Percentiles rank a stretch among this genome's conserved stretches.
Conservation (phyloP, 2,329 filamentous ascomycete species). For the Fusarium decemcellulare region DNA sequence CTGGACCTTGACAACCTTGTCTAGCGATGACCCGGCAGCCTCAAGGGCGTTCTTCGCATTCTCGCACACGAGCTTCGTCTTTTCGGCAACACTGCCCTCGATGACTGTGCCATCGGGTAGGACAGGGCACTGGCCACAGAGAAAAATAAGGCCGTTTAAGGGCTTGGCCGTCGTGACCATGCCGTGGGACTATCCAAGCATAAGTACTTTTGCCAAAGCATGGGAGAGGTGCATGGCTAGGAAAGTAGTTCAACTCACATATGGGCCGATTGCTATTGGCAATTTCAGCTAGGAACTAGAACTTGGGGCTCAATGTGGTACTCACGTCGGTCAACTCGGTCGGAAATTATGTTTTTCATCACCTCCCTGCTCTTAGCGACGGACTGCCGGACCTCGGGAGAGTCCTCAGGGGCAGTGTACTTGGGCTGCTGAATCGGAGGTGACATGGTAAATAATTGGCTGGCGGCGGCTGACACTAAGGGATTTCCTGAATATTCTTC, state of each 20-base stretch:
- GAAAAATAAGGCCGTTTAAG: slow-evolving; percentile 1
- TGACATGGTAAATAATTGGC: background rate
- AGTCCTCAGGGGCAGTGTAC: slow-evolving; percentile 1
- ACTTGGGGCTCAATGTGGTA: background rate
- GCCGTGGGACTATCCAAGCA: background rate
- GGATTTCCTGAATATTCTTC: too few species aligned
- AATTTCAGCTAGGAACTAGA: background rate
- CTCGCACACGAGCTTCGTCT: slow-evolving; percentile 5
- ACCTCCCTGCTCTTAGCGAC: background rate
- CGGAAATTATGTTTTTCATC: slow-evolving; percentile 1
- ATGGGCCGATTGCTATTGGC: background rate
- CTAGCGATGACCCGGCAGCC: background rate
- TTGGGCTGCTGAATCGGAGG: background rate
- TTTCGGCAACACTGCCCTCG: slow-evolving; percentile 1
- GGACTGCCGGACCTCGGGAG: background rate
- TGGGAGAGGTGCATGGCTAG: too few species aligned
- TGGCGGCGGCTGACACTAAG: too few species aligned
- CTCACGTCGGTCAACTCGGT: slow-evolving; percentile 2
- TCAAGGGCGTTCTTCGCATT: slow-evolving; percentile 5
- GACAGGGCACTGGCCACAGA: slow-evolving; percentile 4
- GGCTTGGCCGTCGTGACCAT: background rate
- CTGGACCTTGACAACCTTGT: slow-evolving; percentile 6
- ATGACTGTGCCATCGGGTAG: background rate
- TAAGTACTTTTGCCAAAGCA: too few species aligned
- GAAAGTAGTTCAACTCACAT: background rate